phyloP scores from a whole-genome alignment of 2,329 filamentous ascomycete genomes.

The Xenoacremonium recifei region DNA sequence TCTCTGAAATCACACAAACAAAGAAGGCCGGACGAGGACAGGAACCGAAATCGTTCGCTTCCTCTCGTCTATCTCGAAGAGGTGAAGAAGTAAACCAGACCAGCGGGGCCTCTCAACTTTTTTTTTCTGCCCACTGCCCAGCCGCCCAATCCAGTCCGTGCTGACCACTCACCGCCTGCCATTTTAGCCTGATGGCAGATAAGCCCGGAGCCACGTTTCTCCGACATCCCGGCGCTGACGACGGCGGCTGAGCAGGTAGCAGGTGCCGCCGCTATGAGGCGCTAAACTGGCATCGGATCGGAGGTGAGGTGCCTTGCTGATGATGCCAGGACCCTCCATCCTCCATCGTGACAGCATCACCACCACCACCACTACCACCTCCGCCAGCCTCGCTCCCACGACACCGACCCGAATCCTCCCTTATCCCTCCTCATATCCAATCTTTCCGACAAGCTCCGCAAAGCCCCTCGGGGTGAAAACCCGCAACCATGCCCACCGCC shows the following conservation, averaged over 20 bases:
- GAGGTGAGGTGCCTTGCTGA: neutral
- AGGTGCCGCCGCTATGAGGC: neutral
- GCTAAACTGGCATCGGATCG: neutral
- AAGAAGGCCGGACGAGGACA: no score
- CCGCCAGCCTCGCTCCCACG: slow-evolving; percentile 9
- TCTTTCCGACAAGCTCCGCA: slow-evolving; percentile 4
- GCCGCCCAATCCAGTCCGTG: slow-evolving; percentile 14
- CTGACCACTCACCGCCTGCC: slow-evolving; percentile 22
- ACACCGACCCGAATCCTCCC: no score
- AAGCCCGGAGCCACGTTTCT: slow-evolving; percentile 9
- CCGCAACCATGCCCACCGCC: slow-evolving; percentile 64
- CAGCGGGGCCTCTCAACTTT: slow-evolving; percentile 21
- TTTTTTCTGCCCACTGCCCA: slow-evolving; percentile 12
- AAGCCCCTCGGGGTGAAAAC: slow-evolving; percentile 5
- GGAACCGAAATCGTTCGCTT: no score
- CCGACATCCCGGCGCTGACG: slow-evolving; percentile 10
- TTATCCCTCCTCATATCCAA: slow-evolving; percentile 1
- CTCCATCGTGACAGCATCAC: slow-evolving; percentile 24
- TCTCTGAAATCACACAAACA: no score
- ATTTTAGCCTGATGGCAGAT: slow-evolving; percentile 2
- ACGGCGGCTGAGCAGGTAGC: slow-evolving; percentile 5
- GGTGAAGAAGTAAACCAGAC: slow-evolving; percentile 11
- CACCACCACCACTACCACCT: slow-evolving; percentile 9
- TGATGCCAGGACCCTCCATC: neutral
- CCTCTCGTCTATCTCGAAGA: no score